phyloP scores from a whole-genome alignment of 164 flowering plant species.

The Tinospora cordifolia region DNA sequence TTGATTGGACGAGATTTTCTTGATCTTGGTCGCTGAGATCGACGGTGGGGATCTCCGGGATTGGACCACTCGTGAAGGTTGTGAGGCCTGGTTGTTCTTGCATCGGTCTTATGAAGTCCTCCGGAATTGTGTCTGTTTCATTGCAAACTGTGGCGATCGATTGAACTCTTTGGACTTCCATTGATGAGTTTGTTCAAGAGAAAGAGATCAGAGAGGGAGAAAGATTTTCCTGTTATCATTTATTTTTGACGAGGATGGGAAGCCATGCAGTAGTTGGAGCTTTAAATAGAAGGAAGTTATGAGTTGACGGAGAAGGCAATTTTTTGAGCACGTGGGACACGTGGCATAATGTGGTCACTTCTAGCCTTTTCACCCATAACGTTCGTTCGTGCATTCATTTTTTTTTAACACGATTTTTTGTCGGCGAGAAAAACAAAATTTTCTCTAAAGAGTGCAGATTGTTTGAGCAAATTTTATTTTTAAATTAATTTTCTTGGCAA shows the following conservation, averaged over 20 bases:
- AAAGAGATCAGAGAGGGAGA: neutral
- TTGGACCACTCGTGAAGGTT: slow-evolving; percentile 24
- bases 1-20: slow-evolving; percentile 17
- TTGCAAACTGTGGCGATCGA: slow-evolving; percentile 16
- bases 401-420: too few species aligned
- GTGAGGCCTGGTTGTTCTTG: slow-evolving; percentile 28
- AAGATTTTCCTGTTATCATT: neutral
- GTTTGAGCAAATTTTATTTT: too few species aligned
- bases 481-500: too few species aligned
- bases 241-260: neutral
- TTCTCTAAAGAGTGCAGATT: too few species aligned
- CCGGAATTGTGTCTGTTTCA: slow-evolving; percentile 19
- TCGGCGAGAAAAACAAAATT: too few species aligned
- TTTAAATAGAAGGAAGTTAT: neutral
- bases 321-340: too few species aligned
- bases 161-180: slow-evolving; percentile 31
- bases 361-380: too few species aligned
- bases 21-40: slow-evolving; percentile 36
- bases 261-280: neutral
- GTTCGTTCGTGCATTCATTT: too few species aligned
- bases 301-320: neutral
- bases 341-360: slow-evolving; percentile 1
- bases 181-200: neutral
- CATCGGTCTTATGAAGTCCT: slow-evolving; percentile 27
- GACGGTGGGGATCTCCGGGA: slow-evolving; percentile 43